A percentile compares a stretch with the other conserved stretches of the same genome.
Conservation (phyloP, 2,329 filamentous ascomycete species). For the Emergomyces orientalis region DNA sequence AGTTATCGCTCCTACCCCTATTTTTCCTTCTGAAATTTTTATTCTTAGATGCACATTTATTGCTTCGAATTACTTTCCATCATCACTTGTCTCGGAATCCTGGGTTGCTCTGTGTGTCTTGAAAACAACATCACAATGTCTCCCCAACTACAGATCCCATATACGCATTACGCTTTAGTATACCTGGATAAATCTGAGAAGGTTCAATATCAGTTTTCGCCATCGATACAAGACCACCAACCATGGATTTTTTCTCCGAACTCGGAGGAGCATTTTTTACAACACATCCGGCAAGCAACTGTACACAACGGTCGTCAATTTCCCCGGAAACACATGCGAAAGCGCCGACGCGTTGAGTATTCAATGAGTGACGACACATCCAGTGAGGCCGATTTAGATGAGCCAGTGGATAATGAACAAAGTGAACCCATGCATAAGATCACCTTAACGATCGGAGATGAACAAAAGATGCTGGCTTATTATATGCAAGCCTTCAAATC, state of each 20-base stretch:
- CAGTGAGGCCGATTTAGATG: background rate
- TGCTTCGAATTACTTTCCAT: background rate
- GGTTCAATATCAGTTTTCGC: conserved; percentile 1
- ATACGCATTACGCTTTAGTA: background rate
- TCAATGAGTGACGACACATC: background rate
- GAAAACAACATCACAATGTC: background rate
- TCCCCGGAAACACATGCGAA: background rate
- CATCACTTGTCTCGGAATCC: background rate
- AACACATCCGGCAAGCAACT: background rate
- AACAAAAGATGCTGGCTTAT: conserved; percentile 29
- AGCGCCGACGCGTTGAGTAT: background rate
- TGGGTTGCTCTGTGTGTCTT: background rate
- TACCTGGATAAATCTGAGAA: background rate
- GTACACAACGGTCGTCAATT: background rate
- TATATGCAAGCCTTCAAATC: conserved; percentile 35
- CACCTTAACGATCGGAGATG: conserved; percentile 27
- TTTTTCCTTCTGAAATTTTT: background rate
- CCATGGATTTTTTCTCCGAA: background rate
- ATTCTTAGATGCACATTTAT: too few species aligned
- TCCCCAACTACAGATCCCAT: background rate
- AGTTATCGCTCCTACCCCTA: background rate
- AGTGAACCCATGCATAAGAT: background rate
- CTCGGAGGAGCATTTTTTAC: background rate
- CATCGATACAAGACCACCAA: background rate
- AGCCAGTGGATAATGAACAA: background rate